Evolutionary conservation across 805 yeast genomes (phyloP).

Genomic region (Schwanniomyces occidentalis): DNA sequence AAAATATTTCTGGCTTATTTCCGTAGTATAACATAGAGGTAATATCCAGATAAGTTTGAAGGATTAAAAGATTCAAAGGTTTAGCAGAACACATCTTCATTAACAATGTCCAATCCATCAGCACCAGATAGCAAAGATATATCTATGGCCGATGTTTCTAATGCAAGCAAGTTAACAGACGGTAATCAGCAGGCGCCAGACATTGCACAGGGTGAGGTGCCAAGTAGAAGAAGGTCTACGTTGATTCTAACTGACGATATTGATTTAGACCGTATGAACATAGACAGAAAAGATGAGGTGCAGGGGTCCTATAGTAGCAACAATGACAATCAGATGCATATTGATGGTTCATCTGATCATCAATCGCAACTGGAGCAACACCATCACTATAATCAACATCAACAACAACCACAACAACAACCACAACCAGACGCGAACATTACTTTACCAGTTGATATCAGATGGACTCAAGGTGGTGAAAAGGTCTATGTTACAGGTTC

Average conservation of each 20-base stretch:
- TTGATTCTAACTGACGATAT: conserved; percentile 68
- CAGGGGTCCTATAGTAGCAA: conserved; percentile 18
- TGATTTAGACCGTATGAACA: conserved; percentile 53
- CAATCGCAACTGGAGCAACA: too few species aligned
- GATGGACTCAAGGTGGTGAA: conserved; percentile 96
- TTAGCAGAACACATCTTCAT: too few species aligned
- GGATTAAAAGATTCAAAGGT: too few species aligned
- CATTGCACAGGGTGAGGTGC: conserved; percentile 13
- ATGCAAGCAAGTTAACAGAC: conserved; percentile 15
- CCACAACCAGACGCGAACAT: conserved; percentile 26
- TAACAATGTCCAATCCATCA: conserved; percentile 8
- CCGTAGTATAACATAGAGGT: too few species aligned
- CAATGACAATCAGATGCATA: conserved; percentile 17
- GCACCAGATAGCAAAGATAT: conserved; percentile 28
- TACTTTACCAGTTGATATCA: conserved; percentile 62
- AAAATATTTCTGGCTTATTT: too few species aligned
- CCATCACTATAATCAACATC: conserved; percentile 1
- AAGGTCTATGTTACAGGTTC: conserved; percentile 96
- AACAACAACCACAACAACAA: conserved; percentile 10
- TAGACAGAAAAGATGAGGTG: conserved; percentile 31
- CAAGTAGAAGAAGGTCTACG: conserved; percentile 65
- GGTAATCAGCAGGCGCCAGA: background rate
- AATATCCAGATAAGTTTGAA: too few species aligned
- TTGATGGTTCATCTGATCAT: conserved; percentile 14
- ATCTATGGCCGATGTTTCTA: conserved; percentile 45